These are phyloP conservation scores for Ulota crispa DNA, from an alignment of 225 moss, liverwort and hornwort genomes.

Conservation along the genomic window DNA sequence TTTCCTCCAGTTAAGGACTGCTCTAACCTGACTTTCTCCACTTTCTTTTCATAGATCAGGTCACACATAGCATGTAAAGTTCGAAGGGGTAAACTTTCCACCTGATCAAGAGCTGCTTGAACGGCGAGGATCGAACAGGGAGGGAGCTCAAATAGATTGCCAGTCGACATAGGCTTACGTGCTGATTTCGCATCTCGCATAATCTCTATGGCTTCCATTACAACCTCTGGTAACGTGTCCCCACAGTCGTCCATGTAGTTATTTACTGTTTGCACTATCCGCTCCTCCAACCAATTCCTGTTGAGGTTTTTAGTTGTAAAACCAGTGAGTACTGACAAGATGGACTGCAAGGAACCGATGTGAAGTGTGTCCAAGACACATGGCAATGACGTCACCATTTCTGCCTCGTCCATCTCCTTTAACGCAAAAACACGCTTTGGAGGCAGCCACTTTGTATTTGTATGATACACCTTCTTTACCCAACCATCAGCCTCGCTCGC, in stretches of 20 bases:
- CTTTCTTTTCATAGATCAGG: conserved; percentile 30
- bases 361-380: conserved; percentile 44
- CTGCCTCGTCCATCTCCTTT: conserved; percentile 38
- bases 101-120: conserved; percentile 52
- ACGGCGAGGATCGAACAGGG: conserved; percentile 34
- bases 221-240: conserved; percentile 33
- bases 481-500: background rate
- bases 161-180: conserved; percentile 38
- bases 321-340: conserved; percentile 35
- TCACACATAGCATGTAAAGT: conserved; percentile 58
- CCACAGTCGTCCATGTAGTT: conserved; percentile 20
- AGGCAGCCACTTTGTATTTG: conserved; percentile 28
- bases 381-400: conserved; percentile 47
- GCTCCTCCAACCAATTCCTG: conserved; percentile 55
- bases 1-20: conserved; percentile 33
- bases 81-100: conserved; percentile 54
- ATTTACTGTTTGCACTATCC: conserved; percentile 35
- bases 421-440: conserved; percentile 25
- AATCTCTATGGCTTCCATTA: conserved; percentile 37
- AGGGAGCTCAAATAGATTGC: conserved; percentile 35
- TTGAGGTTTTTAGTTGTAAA: conserved; percentile 15
- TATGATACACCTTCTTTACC: conserved; percentile 13
- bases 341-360: conserved; percentile 37
- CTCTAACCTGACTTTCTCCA: conserved; percentile 30
- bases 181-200: conserved; percentile 41